These are phyloP conservation scores for Beta macrorhiza DNA, from an alignment of 179 eudicot species.

Conservation along the genomic window DNA sequence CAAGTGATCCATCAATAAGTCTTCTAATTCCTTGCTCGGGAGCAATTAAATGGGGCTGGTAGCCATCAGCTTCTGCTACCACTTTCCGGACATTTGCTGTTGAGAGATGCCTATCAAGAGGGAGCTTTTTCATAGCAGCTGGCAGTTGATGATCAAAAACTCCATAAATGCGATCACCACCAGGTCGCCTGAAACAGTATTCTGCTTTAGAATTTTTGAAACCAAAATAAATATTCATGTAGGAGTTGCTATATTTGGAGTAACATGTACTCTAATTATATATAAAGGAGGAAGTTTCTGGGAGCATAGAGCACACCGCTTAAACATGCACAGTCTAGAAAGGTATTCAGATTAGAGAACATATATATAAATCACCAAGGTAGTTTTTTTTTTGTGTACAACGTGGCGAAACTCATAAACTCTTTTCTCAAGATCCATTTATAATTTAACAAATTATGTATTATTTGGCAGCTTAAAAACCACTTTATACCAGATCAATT, in stretches of 20 bases:
- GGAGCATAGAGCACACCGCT: too few species aligned
- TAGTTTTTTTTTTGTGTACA: too few species aligned
- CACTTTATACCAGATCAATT: too few species aligned
- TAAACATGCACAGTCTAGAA: too few species aligned
- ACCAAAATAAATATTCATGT: background rate
- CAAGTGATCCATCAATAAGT: constrained; percentile 96
- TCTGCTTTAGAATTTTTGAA: background rate
- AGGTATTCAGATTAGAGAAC: too few species aligned
- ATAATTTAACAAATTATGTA: too few species aligned
- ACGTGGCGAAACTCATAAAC: too few species aligned
- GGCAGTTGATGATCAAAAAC: constrained; percentile 97
- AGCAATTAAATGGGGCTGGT: constrained; percentile 97
- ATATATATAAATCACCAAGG: too few species aligned
- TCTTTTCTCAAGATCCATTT: too few species aligned
- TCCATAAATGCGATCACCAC: constrained; percentile 91
- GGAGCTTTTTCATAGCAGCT: constrained; percentile 95
- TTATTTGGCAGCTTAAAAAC: too few species aligned
- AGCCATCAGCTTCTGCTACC: constrained; percentile 95
- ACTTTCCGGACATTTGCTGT: constrained; percentile 85
- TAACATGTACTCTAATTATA: background rate
- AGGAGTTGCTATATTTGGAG: background rate
- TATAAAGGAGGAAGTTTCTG: too few species aligned
- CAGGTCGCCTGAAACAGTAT: constrained; percentile 70
- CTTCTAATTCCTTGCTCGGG: constrained; percentile 99
- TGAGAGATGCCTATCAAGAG: constrained; percentile 96